Evolutionary conservation across 2,329 filamentous ascomycete genomes (phyloP).

Genomic region (Aspergillus glaucus): DNA sequence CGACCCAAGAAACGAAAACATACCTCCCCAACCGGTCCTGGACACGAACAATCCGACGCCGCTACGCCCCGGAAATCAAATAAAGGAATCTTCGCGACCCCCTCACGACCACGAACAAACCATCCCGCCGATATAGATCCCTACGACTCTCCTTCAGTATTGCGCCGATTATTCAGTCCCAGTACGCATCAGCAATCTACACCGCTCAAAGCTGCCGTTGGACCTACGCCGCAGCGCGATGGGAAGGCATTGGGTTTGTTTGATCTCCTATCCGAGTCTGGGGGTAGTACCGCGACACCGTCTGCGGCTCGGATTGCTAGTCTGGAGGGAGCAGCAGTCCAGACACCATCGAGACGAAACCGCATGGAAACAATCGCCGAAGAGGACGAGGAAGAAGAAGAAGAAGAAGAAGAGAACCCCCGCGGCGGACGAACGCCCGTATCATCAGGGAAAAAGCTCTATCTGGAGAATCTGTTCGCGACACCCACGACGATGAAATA

Average conservation of each 20-base stretch:
- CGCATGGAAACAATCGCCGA: slow-evolving; percentile 23
- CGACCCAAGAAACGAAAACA: slow-evolving; percentile 28
- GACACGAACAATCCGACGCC: slow-evolving; percentile 5
- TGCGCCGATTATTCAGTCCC: slow-evolving; percentile 34
- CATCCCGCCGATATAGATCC: slow-evolving; percentile 39
- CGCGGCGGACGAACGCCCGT: slow-evolving; percentile 33
- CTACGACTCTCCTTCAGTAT: slow-evolving; percentile 38
- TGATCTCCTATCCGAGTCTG: slow-evolving; percentile 40
- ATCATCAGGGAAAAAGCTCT: slow-evolving; percentile 40
- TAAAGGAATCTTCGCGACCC: slow-evolving; percentile 26
- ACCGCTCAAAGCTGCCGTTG: slow-evolving; percentile 36
- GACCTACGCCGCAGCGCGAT: slow-evolving; percentile 45
- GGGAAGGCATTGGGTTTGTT: slow-evolving; percentile 44
- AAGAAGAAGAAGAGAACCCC: slow-evolving; percentile 12
- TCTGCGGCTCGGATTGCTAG: slow-evolving; percentile 22
- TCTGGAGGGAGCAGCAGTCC: slow-evolving; percentile 21
- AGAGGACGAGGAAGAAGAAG: slow-evolving; percentile 20
- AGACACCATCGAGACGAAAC: slow-evolving; percentile 33
- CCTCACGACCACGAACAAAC: slow-evolving; percentile 21
- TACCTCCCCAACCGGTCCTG: slow-evolving; percentile 21
- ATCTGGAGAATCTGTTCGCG: slow-evolving; percentile 40
- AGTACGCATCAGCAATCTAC: slow-evolving; percentile 24
- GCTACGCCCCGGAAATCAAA: slow-evolving; percentile 32
- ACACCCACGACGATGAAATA: slow-evolving; percentile 41
- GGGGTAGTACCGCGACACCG: slow-evolving; percentile 30